phyloP scores from a whole-genome alignment of 2,329 filamentous ascomycete species.

The Cryphonectria naterciae region DNA sequence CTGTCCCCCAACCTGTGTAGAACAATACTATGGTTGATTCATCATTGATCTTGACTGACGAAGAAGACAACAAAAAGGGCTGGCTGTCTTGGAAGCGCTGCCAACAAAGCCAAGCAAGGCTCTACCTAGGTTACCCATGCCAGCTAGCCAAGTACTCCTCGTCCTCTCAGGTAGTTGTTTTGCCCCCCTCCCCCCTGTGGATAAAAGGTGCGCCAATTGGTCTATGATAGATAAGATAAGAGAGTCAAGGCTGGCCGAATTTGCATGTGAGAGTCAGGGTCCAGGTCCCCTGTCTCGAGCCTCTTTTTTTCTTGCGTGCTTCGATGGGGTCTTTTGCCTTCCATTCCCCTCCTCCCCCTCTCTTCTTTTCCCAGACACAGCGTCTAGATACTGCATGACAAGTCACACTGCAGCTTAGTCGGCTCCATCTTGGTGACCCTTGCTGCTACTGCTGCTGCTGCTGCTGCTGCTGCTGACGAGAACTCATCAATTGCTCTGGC shows the following conservation, averaged over 20 bases:
- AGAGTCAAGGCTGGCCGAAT: not conserved
- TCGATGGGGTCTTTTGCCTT: not conserved
- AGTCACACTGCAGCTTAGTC: not conserved
- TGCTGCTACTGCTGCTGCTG: too few species aligned
- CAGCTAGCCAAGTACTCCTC: too few species aligned
- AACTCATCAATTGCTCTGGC: not conserved
- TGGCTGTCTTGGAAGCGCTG: not conserved
- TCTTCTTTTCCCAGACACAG: not conserved
- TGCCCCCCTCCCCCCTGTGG: too few species aligned
- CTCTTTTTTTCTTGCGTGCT: not conserved
- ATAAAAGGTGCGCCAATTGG: not conserved
- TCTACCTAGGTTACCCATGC: not conserved
- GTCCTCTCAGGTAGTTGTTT: too few species aligned
- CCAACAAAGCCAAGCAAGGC: not conserved
- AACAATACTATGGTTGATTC: too few species aligned
- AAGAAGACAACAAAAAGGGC: not conserved
- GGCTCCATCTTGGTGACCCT: not conserved
- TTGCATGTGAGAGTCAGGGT: conserved; percentile 13
- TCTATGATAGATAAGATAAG: not conserved
- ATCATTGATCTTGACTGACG: too few species aligned
- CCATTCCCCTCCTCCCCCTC: too few species aligned
- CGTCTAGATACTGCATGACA: not conserved
- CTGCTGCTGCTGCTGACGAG: too few species aligned
- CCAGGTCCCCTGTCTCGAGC: not conserved
- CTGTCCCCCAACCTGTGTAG: not conserved